Evolutionary conservation across 2,329 filamentous ascomycete genomes (phyloP), one percentile per base, ranked within the genome.

Genomic region (Sclerotinia glacialis): DNA sequence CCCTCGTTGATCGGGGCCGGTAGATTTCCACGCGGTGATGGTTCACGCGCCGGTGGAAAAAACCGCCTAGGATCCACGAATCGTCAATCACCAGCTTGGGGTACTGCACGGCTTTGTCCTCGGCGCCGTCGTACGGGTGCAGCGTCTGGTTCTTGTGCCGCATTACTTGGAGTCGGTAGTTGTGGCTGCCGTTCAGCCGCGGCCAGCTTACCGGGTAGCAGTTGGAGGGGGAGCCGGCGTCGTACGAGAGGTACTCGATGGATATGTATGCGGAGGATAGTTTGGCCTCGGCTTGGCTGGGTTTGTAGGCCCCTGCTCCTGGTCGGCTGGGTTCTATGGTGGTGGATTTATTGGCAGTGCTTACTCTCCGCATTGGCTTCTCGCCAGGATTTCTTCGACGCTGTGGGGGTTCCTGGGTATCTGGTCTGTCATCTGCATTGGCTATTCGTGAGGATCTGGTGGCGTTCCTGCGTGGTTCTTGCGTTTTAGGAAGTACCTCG

Each of bases 161-260:
- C 40, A 37, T 40, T 8, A 46, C 52, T 37, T 64, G 52, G 31
- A 58, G 28, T 2, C 62, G 28, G n/a, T 37, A 49, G n/a, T 18
- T 47, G 11, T 16, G 34, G 3, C n/a, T 26, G 5, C 56, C 56
- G 11, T 31, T 59, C 42, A 8, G 47, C 3, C 40, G 40, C 18
- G 34, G 7, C 61, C 61, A 64, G 8, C 8, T 64, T 6, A 64
- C 52, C 14, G 62, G 52, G 28, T 21, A 64, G 26, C 16, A 18
- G 11, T 31, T 40, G 1, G 50, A 12, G 3, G 62, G 62, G 4
- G 16, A 3, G 2, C 62, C 62, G 9, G 62, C 50, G 18, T 56
- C 52, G 9, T 64, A 64, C 1, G 62, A 64, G 23, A 64, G 56
- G n/a, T 26, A 64, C 3, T 56, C 23, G 3, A 64, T 37, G 14